These are phyloP conservation scores for Fusarium irregulare DNA, from an alignment of 2,329 filamentous ascomycete species.

Conservation along the genomic window DNA sequence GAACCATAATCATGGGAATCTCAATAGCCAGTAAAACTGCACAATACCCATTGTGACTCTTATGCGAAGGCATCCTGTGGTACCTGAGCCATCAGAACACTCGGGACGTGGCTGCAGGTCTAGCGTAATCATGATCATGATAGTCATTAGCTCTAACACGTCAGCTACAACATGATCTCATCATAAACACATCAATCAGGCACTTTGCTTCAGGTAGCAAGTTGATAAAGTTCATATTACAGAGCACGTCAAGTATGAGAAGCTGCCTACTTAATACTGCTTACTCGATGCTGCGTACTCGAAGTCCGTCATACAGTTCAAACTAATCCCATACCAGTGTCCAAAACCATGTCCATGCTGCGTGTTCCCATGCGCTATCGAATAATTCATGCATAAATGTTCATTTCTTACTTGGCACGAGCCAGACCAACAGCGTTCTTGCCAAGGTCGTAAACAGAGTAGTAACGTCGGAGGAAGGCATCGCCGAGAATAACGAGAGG, in stretches of 20 bases:
- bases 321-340: slow-evolving; percentile 34
- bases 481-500: slow-evolving; percentile 96
- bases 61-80: neutral
- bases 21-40: neutral
- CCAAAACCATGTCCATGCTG: slow-evolving; percentile 35
- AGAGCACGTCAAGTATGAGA: slow-evolving; percentile 31
- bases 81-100: neutral
- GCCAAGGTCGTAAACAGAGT: slow-evolving; percentile 96
- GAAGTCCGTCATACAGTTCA: slow-evolving; percentile 30
- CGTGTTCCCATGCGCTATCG: slow-evolving; percentile 35
- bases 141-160: neutral
- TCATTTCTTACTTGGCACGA: slow-evolving; percentile 71
- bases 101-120: slow-evolving; percentile 24
- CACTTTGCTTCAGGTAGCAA: slow-evolving; percentile 8
- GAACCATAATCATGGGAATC: neutral
- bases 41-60: neutral
- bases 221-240: slow-evolving; percentile 40
- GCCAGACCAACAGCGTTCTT: slow-evolving; percentile 90
- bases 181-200: slow-evolving; percentile 3
- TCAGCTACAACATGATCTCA: slow-evolving; percentile 8
- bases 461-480: slow-evolving; percentile 85
- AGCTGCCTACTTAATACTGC: slow-evolving; percentile 16
- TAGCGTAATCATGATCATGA: slow-evolving; percentile 33
- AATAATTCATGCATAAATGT: slow-evolving; percentile 31
- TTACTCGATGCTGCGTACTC: slow-evolving; percentile 9